A percentile compares a stretch with the other conserved stretches of the same genome.
These are phyloP conservation scores for Sequoiadendron giganteum DNA, from an alignment of 75 land plant species.

Conservation along the genomic window DNA sequence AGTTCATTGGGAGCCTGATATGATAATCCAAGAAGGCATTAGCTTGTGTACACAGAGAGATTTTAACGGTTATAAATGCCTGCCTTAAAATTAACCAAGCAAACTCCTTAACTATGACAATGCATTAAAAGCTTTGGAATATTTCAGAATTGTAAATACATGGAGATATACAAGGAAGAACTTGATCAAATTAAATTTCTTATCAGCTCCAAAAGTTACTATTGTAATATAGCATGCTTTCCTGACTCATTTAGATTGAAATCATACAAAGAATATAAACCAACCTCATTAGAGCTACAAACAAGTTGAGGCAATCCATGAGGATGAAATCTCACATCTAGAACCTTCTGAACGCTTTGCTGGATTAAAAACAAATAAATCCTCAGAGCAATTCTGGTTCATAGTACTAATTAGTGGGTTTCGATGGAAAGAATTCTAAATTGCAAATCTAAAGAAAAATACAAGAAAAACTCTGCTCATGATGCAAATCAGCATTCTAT, in stretches of 20 bases:
- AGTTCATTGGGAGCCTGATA: slow-evolving; percentile 48
- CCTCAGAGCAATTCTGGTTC: neutral
- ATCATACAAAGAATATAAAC: neutral
- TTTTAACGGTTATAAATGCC: neutral
- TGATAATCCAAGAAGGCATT: neutral
- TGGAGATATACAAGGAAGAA: too few relatives aligned
- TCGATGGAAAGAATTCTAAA: neutral
- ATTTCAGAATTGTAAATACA: neutral
- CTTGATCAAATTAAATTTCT: too few relatives aligned
- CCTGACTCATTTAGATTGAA: neutral
- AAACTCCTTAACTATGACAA: neutral
- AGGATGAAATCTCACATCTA: slow-evolving; percentile 52
- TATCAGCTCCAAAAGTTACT: neutral
- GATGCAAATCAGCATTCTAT: neutral
- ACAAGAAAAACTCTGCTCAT: neutral
- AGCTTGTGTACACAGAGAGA: neutral
- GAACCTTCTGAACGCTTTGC: slow-evolving; percentile 49
- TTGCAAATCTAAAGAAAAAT: neutral
- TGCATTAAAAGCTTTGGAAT: neutral
- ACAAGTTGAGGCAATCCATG: slow-evolving; percentile 38
- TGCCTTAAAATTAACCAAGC: neutral
- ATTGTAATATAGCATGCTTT: neutral
- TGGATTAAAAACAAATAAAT: slow-evolving; percentile 12
- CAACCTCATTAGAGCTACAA: slow-evolving; percentile 41
- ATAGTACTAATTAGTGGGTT: neutral